Evolutionary conservation across 441 rosid species (phyloP).

Genomic region (Populus hybrid): DNA sequence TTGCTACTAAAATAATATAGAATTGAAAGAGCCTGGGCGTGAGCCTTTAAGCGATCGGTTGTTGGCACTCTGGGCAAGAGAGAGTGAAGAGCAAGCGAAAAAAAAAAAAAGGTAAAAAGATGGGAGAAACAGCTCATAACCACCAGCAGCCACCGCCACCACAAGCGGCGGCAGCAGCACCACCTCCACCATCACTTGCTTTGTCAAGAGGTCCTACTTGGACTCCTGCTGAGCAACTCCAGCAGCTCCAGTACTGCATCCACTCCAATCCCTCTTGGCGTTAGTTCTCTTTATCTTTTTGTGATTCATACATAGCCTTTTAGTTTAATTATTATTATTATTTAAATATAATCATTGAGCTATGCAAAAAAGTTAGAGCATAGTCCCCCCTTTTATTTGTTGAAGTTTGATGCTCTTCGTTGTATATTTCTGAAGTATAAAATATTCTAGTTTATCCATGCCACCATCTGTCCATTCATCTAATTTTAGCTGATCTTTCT

Average conservation of each 20-base stretch:
- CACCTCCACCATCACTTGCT: conserved; percentile 35
- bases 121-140: conserved; percentile 63
- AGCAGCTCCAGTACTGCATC: conserved; percentile 86
- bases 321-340: neutral
- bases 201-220: conserved; percentile 55
- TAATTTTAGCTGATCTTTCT: neutral
- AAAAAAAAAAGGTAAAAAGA: conserved; percentile 5
- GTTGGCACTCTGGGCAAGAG: neutral
- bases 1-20: neutral
- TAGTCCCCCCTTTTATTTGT: conserved; percentile 1
- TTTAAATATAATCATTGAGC: conserved; percentile 12
- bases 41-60: neutral
- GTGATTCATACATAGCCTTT: neutral
- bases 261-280: conserved; percentile 94
- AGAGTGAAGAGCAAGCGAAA: neutral
- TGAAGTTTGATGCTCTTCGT: conserved; percentile 13
- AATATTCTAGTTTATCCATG: conserved; percentile 13
- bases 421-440: neutral
- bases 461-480: conserved; percentile 5
- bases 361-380: conserved; percentile 8
- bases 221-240: conserved; percentile 85
- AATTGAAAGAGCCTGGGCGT: neutral
- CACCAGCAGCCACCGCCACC: conserved; percentile 46
- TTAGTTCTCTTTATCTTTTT: conserved; percentile 33
- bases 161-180: conserved; percentile 32